Conservation (phyloP, 371 early-diverging fungal species). For the Chytridium lagenaria region DNA sequence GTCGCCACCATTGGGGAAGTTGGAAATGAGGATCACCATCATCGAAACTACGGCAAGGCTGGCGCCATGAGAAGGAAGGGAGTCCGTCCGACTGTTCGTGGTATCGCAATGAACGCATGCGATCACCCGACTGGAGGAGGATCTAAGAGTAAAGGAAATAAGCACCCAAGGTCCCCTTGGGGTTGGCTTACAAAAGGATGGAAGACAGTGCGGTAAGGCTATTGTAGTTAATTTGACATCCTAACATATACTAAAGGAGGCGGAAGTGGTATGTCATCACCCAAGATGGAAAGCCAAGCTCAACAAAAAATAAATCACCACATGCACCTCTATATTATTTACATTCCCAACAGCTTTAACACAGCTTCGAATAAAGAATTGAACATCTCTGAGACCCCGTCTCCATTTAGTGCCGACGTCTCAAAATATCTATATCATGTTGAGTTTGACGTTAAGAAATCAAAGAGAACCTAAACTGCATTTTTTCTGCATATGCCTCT, state of each 20-base stretch:
- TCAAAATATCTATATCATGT: slow-evolving; percentile 50
- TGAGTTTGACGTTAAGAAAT: neutral
- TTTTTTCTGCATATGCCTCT: slow-evolving; percentile 37
- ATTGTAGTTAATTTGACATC: slow-evolving; percentile 11
- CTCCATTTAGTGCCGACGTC: slow-evolving; percentile 50
- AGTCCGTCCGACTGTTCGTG: slow-evolving; percentile 93
- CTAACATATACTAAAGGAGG: slow-evolving; percentile 4
- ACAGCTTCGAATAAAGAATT: slow-evolving; percentile 29
- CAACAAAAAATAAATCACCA: slow-evolving; percentile 17
- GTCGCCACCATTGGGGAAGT: slow-evolving; percentile 94
- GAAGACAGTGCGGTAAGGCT: slow-evolving; percentile 69
- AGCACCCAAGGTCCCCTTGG: slow-evolving; percentile 92
- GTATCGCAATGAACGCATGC: slow-evolving; percentile 98
- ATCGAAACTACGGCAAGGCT: slow-evolving; percentile 89
- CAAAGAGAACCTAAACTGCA: slow-evolving; percentile 30
- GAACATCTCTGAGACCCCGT: slow-evolving; percentile 53
- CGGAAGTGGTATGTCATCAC: slow-evolving; percentile 46
- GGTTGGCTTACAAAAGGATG: slow-evolving; percentile 96
- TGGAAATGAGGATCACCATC: slow-evolving; percentile 90
- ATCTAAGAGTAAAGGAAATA: slow-evolving; percentile 93
- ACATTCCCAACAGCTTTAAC: neutral
- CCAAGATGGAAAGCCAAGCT: slow-evolving; percentile 50
- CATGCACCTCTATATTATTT: neutral
- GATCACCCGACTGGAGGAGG: slow-evolving; percentile 99
- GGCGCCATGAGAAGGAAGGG: slow-evolving; percentile 87